phyloP scores from a whole-genome alignment of 352 stramenopile genomes.

The Phytophthora palmivora region DNA sequence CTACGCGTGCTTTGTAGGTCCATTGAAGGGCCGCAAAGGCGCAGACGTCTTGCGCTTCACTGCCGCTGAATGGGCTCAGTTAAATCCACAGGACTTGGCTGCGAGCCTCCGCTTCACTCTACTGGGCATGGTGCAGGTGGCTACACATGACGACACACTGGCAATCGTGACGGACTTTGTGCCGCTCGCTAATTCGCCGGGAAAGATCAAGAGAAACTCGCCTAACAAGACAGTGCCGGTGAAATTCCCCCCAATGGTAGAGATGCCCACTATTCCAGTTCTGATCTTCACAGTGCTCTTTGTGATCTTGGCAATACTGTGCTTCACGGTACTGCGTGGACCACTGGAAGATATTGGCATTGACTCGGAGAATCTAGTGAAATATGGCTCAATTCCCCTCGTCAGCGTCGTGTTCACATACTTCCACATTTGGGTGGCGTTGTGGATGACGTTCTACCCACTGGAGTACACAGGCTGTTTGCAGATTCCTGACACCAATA shows the following conservation, averaged over 20 bases:
- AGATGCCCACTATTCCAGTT: constrained; percentile 71
- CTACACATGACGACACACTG: constrained; percentile 60
- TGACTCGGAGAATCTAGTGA: constrained; percentile 69
- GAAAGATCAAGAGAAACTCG: constrained; percentile 26
- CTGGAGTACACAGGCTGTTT: constrained; percentile 93
- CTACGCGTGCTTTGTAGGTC: constrained; percentile 57
- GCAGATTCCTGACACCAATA: constrained; percentile 89
- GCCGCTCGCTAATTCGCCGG: constrained; percentile 37
- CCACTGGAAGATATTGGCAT: constrained; percentile 62
- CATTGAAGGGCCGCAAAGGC: constrained; percentile 69
- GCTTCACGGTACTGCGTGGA: constrained; percentile 79
- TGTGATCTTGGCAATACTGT: constrained; percentile 61
- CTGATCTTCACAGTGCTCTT: constrained; percentile 59
- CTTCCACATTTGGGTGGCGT: constrained; percentile 95
- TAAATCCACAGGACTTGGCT: constrained; percentile 69
- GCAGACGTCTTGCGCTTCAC: constrained; percentile 76
- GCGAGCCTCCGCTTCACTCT: constrained; percentile 87
- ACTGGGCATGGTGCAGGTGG: constrained; percentile 87
- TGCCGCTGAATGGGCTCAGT: constrained; percentile 58
- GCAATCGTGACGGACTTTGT: constrained; percentile 87
- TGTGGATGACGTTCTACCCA: constrained; percentile 99
- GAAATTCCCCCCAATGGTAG: constrained; percentile 86
- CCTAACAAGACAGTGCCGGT: constrained; percentile 45
- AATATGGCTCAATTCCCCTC: constrained; percentile 85
- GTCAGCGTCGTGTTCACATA: constrained; percentile 94